These are phyloP conservation scores for Nakaseomyces delphensis DNA, from an alignment of 1,139 yeast species.

Conservation along the genomic window DNA sequence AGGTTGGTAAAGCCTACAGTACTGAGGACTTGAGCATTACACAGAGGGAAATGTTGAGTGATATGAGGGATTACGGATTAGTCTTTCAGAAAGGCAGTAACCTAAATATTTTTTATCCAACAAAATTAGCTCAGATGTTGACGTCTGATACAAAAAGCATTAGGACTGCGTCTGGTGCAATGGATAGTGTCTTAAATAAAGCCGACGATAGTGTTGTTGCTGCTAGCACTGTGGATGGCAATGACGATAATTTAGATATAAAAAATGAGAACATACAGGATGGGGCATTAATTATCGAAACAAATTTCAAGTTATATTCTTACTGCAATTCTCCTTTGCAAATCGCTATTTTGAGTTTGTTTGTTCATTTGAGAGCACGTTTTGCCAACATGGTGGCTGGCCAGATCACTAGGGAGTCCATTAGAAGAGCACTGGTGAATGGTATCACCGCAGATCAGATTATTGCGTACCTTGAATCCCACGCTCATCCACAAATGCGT, in stretches of 20 bases:
- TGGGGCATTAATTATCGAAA: constrained; percentile 81
- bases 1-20: constrained; percentile 79
- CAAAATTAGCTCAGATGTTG: constrained; percentile 80
- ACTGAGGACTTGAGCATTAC: constrained; percentile 65
- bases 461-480: constrained; percentile 77
- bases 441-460: constrained; percentile 96
- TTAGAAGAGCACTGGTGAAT: constrained; percentile 69
- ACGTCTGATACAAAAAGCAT: constrained; percentile 74
- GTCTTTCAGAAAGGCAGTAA: constrained; percentile 66
- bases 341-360: constrained; percentile 81
- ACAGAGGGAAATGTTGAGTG: constrained; percentile 80
- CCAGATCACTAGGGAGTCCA: constrained; percentile 84
- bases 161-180: constrained; percentile 60
- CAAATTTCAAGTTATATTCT: constrained; percentile 87
- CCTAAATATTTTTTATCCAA: constrained; percentile 72
- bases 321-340: constrained; percentile 93
- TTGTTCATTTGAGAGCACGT: constrained; percentile 75
- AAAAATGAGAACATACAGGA: constrained; percentile 21
- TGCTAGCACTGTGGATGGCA: constrained; percentile 26
- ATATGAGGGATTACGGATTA: constrained; percentile 83
- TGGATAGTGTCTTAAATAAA: constrained; percentile 45
- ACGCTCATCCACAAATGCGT: constrained; percentile 91
- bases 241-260: constrained; percentile 14
- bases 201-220: constrained; percentile 13
- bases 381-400: constrained; percentile 93